Base-by-base conservation (phyloP, 495 filamentous ascomycete species). In the Penicilliopsis zonata region DNA sequence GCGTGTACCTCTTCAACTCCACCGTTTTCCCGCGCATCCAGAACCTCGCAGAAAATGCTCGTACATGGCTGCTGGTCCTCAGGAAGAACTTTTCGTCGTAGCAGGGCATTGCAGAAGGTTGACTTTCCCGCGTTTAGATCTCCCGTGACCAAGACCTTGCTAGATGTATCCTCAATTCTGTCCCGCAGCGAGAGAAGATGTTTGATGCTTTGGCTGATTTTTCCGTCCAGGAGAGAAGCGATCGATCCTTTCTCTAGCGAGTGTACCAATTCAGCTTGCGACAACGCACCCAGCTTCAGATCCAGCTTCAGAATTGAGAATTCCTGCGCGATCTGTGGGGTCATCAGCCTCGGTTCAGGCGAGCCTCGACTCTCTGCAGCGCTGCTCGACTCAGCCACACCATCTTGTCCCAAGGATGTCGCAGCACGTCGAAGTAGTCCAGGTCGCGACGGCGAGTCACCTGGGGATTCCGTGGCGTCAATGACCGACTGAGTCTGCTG, bases 11-110 rank as follows among this genome's bases (percentile, higher is more conserved):
- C 90, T 53, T 98, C 90, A 9, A 94, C 44, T 3, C 85, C 82
- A 27, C 70, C 74, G 43, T 98, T 98, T 46, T 94, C 86, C 35
- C 84, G 69, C 13, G 82, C 79, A 58, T 96, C 86, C 25, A 98
- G 63, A 2, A 98, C 90, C 52, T 98, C 90, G 50, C 92, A 96
- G 60, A 98, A 98, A 34, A 96, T 93, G 53, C 82, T 90, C 4
- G 90, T 98, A 59, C 92, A 96, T n/a, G 90, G 90, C 46, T 94
- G 90, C 51, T 98, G 86, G 42, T 96, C 92, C 59, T 94, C 90
- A 3, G 90, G 90, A 10, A 98, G 62, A 10, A 98, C 70, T 57
- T 95, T 95, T 36, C 86, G 78, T 26, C 90, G 78, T 22, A 98
- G 60, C 14, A 98, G 60, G 7, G 90, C 92, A 57, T 98, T 98